Evolutionary conservation across 169 alveolate genomes (phyloP).

Genomic region (Ophryocystis elektroscirrha): DNA sequence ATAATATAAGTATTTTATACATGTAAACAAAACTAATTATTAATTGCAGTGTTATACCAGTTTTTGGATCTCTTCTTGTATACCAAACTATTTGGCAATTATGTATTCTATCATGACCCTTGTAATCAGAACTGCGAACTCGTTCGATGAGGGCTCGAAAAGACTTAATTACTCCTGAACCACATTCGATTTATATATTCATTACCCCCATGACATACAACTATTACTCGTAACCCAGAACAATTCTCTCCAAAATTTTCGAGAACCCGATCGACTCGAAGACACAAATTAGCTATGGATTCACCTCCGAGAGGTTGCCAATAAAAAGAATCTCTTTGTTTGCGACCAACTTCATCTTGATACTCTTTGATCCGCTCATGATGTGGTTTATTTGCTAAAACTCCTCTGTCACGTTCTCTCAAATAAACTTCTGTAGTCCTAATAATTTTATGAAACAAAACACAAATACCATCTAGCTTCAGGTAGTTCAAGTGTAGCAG

Average conservation of each 20-base stretch:
- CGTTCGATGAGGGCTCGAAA: constrained; percentile 29
- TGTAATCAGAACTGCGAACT: constrained; percentile 1
- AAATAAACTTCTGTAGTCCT: constrained; percentile 17
- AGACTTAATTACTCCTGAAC: constrained; percentile 21
- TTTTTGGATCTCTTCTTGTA: constrained; percentile 25
- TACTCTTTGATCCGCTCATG: constrained; percentile 18
- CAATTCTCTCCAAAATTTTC: constrained; percentile 17
- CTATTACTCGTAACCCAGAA: constrained; percentile 28
- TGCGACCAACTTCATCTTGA: constrained; percentile 26
- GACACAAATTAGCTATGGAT: constrained; percentile 30
- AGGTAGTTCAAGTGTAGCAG: constrained; percentile 31
- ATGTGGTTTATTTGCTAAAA: constrained; percentile 29
- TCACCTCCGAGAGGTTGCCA: constrained; percentile 25
- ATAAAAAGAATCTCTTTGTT: constrained; percentile 25
- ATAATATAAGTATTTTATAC: too few relatives aligned
- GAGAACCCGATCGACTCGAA: constrained; percentile 24
- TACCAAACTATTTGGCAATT: constrained; percentile 33
- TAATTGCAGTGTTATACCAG: too few relatives aligned
- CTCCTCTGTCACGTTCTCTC: constrained; percentile 36
- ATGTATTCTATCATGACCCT: constrained; percentile 16
- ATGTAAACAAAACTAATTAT: too few relatives aligned
- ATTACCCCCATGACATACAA: constrained; percentile 35
- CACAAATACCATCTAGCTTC: constrained; percentile 14
- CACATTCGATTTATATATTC: neutral
- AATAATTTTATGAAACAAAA: neutral